Evolutionary conservation across 2,329 filamentous ascomycete genomes (phyloP).

Genomic region (Hypoxylon sp.): DNA sequence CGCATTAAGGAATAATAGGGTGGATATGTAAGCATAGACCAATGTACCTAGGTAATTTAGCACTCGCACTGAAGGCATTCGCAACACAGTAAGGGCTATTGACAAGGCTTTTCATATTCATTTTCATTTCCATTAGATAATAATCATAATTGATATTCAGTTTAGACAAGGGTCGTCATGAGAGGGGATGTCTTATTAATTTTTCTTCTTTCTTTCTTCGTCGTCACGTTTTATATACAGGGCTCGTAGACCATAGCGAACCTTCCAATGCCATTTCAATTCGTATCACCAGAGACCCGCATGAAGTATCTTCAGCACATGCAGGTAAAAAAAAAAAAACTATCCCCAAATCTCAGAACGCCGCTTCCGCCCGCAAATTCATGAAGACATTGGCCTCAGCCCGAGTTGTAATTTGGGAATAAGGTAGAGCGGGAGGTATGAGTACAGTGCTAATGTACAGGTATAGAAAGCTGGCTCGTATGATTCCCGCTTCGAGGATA

Average conservation of each 20-base stretch:
- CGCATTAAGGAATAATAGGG: neutral
- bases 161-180: conserved; percentile 52
- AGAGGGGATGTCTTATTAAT: conserved; percentile 73
- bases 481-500: conserved; percentile 52
- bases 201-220: conserved; percentile 60
- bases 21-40: neutral
- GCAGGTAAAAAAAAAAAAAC: conserved; percentile 47
- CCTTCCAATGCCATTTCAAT: conserved; percentile 60
- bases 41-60: neutral
- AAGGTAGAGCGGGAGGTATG: conserved; percentile 61
- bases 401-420: conserved; percentile 40
- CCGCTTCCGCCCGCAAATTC: conserved; percentile 53
- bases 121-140: neutral
- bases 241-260: conserved; percentile 58
- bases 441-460: conserved; percentile 66
- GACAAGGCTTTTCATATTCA: neutral
- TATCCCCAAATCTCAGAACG: conserved; percentile 56
- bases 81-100: neutral
- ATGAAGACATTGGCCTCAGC: conserved; percentile 57
- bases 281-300: conserved; percentile 62
- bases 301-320: conserved; percentile 49
- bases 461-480: conserved; percentile 56
- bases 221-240: conserved; percentile 60
- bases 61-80: neutral
- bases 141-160: neutral